Percentiles rank a stretch among this genome's conserved stretches.
phyloP scores from a whole-genome alignment of 1,284 basidiomycete species.

The Cutaneotrichosporon sp. region DNA sequence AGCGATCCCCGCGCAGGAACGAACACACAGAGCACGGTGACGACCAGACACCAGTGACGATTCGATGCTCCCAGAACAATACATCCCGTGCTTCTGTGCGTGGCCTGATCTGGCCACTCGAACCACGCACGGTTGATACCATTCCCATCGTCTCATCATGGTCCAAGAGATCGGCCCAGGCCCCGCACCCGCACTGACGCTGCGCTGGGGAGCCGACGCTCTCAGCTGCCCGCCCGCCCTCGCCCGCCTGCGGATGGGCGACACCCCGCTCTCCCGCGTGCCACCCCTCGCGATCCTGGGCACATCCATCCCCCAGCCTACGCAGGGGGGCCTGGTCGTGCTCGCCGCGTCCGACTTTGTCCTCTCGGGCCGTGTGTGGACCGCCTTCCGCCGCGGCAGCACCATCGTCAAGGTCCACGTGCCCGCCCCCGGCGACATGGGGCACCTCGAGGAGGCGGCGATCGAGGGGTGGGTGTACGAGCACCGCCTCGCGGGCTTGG shows the following conservation, averaged over 20 bases:
- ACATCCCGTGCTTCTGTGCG: not conserved
- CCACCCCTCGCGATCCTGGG: no score
- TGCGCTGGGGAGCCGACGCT: not conserved
- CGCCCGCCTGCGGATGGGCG: not conserved
- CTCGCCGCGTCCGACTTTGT: not conserved
- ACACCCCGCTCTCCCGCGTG: no score
- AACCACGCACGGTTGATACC: no score
- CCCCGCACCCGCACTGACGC: not conserved
- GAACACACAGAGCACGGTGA: not conserved
- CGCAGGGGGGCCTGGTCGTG: no score
- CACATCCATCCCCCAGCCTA: no score
- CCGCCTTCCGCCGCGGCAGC: not conserved
- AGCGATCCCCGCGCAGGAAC: not conserved
- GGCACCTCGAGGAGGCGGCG: not conserved
- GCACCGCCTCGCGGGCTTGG: not conserved
- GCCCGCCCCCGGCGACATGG: not conserved
- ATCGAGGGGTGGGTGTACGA: conserved; percentile 8
- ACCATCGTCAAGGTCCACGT: not conserved
- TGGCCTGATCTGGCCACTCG: not conserved
- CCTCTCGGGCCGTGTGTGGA: not conserved
- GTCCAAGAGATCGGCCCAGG: not conserved
- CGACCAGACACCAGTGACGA: not conserved
- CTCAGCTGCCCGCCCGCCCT: not conserved
- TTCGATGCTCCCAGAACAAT: not conserved
- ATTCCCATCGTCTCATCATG: not conserved